phyloP scores from a whole-genome alignment of 108 stramenopile genomes.

The Skeletonema menzelii region DNA sequence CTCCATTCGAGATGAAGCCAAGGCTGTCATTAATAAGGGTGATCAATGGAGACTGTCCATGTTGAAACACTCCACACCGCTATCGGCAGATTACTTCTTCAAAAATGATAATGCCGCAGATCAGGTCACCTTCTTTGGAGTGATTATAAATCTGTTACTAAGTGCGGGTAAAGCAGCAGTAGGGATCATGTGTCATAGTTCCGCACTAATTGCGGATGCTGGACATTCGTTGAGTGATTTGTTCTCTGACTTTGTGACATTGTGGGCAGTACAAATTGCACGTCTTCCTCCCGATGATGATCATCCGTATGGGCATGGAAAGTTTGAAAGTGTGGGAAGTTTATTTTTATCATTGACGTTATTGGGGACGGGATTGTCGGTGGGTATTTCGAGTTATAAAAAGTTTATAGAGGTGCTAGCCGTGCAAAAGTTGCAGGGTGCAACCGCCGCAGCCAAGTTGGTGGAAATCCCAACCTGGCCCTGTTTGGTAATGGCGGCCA shows the following conservation, averaged over 20 bases:
- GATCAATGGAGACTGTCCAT: slow-evolving; percentile 50
- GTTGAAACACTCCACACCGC: slow-evolving; percentile 44
- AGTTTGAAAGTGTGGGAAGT: slow-evolving; percentile 92
- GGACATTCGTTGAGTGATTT: slow-evolving; percentile 94
- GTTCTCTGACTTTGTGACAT: slow-evolving; percentile 91
- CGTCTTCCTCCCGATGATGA: slow-evolving; percentile 87
- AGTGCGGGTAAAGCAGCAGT: slow-evolving; percentile 76
- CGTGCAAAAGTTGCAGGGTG: slow-evolving; percentile 27
- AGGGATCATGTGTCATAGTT: slow-evolving; percentile 81
- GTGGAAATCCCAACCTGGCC: slow-evolving; percentile 60
- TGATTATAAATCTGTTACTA: slow-evolving; percentile 77
- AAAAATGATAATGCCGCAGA: slow-evolving; percentile 73
- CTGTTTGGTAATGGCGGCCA: slow-evolving; percentile 81
- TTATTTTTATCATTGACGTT: slow-evolving; percentile 91
- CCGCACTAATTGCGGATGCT: slow-evolving; percentile 94
- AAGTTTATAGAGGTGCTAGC: slow-evolving; percentile 54
- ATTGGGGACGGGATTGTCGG: slow-evolving; percentile 82
- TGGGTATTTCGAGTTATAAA: slow-evolving; percentile 79
- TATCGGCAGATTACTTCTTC: slow-evolving; percentile 50
- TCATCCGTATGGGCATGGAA: slow-evolving; percentile 98
- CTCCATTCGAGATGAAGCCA: slow-evolving; percentile 36
- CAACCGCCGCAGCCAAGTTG: slow-evolving; percentile 37
- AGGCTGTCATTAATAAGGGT: slow-evolving; percentile 36
- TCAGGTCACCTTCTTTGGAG: slow-evolving; percentile 87
- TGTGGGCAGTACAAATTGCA: slow-evolving; percentile 87